These are phyloP conservation scores for Talaromyces rugulosus DNA, from an alignment of 2,329 filamentous ascomycete species.

Conservation along the genomic window DNA sequence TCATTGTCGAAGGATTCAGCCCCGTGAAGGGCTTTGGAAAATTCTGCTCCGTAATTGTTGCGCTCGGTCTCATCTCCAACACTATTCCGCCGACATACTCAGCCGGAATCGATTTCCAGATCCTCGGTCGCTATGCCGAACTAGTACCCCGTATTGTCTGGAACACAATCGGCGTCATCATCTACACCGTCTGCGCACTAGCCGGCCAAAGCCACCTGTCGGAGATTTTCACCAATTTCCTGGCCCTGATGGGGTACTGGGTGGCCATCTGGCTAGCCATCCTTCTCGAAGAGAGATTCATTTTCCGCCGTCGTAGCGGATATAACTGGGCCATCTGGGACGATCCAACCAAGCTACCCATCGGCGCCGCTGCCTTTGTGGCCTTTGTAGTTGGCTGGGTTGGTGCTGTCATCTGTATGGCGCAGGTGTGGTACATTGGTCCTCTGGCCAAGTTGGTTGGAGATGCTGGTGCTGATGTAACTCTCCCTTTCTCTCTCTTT, in stretches of 20 bases:
- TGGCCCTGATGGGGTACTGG: slow-evolving; percentile 69
- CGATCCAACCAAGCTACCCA: slow-evolving; percentile 53
- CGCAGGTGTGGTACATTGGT: slow-evolving; percentile 65
- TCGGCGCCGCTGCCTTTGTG: slow-evolving; percentile 58
- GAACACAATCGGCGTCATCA: slow-evolving; percentile 59
- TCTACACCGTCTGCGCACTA: slow-evolving; percentile 62
- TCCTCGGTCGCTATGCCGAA: slow-evolving; percentile 56
- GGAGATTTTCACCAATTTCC: slow-evolving; percentile 64
- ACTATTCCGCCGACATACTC: slow-evolving; percentile 63
- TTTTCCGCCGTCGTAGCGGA: slow-evolving; percentile 52
- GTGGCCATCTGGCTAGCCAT: slow-evolving; percentile 63
- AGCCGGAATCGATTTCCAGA: slow-evolving; percentile 64
- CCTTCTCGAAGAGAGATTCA: slow-evolving; percentile 53
- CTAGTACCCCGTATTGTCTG: slow-evolving; percentile 60
- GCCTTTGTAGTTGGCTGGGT: slow-evolving; percentile 64
- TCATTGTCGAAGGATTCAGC: slow-evolving; percentile 60
- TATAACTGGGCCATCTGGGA: slow-evolving; percentile 63
- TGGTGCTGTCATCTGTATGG: slow-evolving; percentile 63
- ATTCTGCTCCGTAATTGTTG: slow-evolving; percentile 62
- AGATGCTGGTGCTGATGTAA: slow-evolving; percentile 54
- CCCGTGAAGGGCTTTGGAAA: slow-evolving; percentile 60
- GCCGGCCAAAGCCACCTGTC: slow-evolving; percentile 59
- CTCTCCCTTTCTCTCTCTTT: slow-evolving; percentile 7
- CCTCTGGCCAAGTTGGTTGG: slow-evolving; percentile 57
- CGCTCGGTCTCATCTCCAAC: slow-evolving; percentile 62